Evolutionary conservation across 345 rosid genomes (phyloP), one percentile per base, ranked within the genome.

Genomic region (Brassica nigra): DNA sequence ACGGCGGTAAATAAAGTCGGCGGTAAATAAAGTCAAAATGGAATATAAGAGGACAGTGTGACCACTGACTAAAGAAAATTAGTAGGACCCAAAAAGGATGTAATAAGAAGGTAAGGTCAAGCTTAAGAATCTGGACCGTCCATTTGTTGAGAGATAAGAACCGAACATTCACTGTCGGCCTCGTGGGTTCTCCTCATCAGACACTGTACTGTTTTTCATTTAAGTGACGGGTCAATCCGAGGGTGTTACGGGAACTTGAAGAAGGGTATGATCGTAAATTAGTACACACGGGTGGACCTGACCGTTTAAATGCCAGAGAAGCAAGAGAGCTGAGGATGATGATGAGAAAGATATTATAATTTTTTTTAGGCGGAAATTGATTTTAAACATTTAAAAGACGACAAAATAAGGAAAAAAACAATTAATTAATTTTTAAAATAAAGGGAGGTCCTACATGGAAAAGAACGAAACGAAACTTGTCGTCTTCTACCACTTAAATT

Each of bases 401-500:
- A 73, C 11, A 67, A 49, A 49, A 34, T 23, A 30, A 39, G 23
- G 6, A 54, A 15, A 47, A 47, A 66, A 5, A 6, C 5, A 57
- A 33, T 20, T 20, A 36, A 11, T 15, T 23, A 2, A 11, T 23
- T 61, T 12, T 6, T 16, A 4, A 54, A 68, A 31, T 58, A 16
- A 47, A 4, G 66, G 61, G 27, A 23, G 74, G 74, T 8, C 74
- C 74, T 57, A 66, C 58, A 7, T 37, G 18, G 68, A 33, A 78
- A 68, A 75, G 59, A 55, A 84, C 70, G 37, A 82, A 78, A 78
- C 80, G 47, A 31, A 76, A 76, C 58, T 71, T 28, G 77, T 76
- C 80, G 73, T 80, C 76, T 80, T 80, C 74, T 81, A 59, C 73
- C 61, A 76, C 73, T 76, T 58, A 57, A 65, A 76, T 81, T 10